These are phyloP conservation scores for Dothistroma septosporum DNA, from an alignment of 2,329 filamentous ascomycete genomes.

Conservation along the genomic window DNA sequence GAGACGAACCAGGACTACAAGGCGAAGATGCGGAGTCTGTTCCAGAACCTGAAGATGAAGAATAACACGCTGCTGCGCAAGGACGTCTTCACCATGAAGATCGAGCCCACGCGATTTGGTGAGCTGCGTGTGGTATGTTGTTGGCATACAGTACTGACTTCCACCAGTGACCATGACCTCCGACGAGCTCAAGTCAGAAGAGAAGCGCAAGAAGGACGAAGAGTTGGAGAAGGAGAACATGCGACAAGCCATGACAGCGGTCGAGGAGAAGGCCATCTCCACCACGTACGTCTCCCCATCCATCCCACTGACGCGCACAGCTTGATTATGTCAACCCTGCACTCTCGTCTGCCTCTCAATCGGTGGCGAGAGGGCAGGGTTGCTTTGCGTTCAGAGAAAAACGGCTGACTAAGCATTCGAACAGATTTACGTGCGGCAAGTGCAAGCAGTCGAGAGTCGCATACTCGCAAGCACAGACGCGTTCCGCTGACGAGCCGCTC, in stretches of 20 bases:
- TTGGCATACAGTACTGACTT: slow-evolving; percentile 4
- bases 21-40: slow-evolving; percentile 85
- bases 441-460: slow-evolving; percentile 92
- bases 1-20: slow-evolving; percentile 72
- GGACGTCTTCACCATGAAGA: slow-evolving; percentile 70
- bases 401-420: slow-evolving; percentile 41
- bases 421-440: slow-evolving; percentile 78
- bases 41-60: slow-evolving; percentile 91
- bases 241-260: slow-evolving; percentile 92
- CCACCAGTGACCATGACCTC: slow-evolving; percentile 69
- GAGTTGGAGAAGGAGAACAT: slow-evolving; percentile 87
- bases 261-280: slow-evolving; percentile 78
- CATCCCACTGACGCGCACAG: background rate
- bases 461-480: slow-evolving; percentile 93
- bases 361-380: slow-evolving; percentile 26
- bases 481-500: slow-evolving; percentile 87
- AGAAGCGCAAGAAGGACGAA: slow-evolving; percentile 71
- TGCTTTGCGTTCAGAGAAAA: slow-evolving; percentile 29
- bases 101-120: slow-evolving; percentile 63
- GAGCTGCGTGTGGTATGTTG: background rate
- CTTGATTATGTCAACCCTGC: slow-evolving; percentile 12
- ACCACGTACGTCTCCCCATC: slow-evolving; percentile 29
- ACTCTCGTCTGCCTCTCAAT: slow-evolving; percentile 9
- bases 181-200: slow-evolving; percentile 84
- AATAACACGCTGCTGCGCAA: slow-evolving; percentile 73